Base-by-base conservation (phyloP, 75 land plant genomes). In the Azolla pinnata region DNA sequence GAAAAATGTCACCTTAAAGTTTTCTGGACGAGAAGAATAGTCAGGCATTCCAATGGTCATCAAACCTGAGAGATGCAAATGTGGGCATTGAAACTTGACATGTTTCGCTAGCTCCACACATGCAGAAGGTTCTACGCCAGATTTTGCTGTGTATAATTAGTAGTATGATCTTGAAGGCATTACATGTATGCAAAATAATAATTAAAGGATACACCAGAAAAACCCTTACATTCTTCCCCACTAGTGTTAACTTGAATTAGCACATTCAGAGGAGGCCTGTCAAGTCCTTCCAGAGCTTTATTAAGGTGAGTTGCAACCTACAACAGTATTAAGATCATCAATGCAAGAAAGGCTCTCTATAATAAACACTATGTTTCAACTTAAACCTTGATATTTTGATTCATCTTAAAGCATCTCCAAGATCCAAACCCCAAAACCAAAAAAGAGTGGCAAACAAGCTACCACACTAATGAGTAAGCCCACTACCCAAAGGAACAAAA, bases 41-140 rank as follows among this genome's bases (percentile, higher is more conserved):
- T 90, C 96, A 8, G 55, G 67, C 91, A 86, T 90, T 57, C 96
- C 96, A 53, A 90, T 90, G 27, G 96, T 90, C 96, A 90, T 90
- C 56, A 90, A 68, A 29, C 96, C 96, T 64, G 82, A 81, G 55
- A 90, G 83, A 49, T 78, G 70, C 44, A 90, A 70, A 60, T 90
- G 83, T 44, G 83, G 85, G 49, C 91, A 89, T 40, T 70, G 59
- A 10, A 60, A 49, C 67, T 70, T 83, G 61, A 90, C 80, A 62
- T 87, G 88, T 66, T 79, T 81, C 2, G 71, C 87, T 34, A 90
- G 87, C 28, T 81, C 84, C 28, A 87, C 74, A 75, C 91, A 86
- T 28, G 66, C 83, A 26, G 80, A 66, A 0, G 92, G 96, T 24
- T 86, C 87, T 29, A 90, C 87, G 51, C 96, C 92, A 71, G 60